Evolutionary conservation across 2,329 filamentous ascomycete species (phyloP), one percentile per base, ranked within the genome.

Genomic region (Scopulariopsis brevicaulis): DNA sequence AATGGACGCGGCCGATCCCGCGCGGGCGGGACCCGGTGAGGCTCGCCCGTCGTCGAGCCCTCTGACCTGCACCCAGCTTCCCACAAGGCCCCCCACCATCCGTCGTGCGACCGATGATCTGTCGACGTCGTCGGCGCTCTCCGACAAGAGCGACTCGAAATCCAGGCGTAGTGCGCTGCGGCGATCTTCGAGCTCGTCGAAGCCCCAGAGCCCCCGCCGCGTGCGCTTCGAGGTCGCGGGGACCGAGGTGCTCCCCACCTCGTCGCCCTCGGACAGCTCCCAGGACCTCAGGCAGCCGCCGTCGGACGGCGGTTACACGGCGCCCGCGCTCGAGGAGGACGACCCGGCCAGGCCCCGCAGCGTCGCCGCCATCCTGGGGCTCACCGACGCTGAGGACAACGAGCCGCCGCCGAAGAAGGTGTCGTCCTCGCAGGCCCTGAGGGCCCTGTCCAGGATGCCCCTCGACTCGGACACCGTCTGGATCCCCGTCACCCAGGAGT

Each of bases 151-250:
- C 68, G 74, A 80, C 54, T 70, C 71, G 24, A 75, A 74, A 62
- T 68, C 69, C 43, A 75, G 76, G 53, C 74, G 81, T 62, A 84
- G 83, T 64, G 83, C 81, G 53, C 68, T 85, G 59, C 78, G 83
- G 59, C 75, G 81, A 54, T 77, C 79, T 1, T 81, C 78, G 7
- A 81, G 76, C 63, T 74, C 71, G 35, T 75, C 77, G 28, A 77
- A 73, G 55, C 74, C 76, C 57, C 73, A 74, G 51, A 83, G 81
- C 64, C 81, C 80, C n/a, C 77, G 82, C 34, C 76, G 81, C 60
- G 83, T 86, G 59, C 81, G 83, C 54, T 86, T 86, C 62, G 77
- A 83, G 43, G 77, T 85, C 53, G 76, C 77, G 65, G 82, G 82
- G 57, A 72, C 77, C 62, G 81, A 85, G 64, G 80, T 86, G 40